These are phyloP conservation scores for Akanthomyces lecanii DNA, from an alignment of 2,329 filamentous ascomycete genomes.

Conservation along the genomic window DNA sequence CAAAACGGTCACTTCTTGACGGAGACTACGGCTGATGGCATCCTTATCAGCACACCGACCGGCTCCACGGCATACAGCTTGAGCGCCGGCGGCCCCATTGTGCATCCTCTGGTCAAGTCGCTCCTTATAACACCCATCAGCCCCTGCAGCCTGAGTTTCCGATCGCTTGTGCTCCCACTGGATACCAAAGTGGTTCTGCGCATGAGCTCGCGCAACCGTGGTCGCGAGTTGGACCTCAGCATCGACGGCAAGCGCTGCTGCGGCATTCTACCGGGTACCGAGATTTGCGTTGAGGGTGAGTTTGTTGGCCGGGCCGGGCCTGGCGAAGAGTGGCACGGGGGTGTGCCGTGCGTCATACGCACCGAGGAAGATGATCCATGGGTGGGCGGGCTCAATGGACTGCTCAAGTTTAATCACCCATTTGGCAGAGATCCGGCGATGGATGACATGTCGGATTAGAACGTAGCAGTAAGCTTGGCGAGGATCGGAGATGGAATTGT, in stretches of 20 bases:
- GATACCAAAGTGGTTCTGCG: constrained; percentile 79
- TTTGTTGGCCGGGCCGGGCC: constrained; percentile 52
- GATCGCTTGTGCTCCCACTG: constrained; percentile 82
- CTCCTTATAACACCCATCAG: constrained; percentile 92
- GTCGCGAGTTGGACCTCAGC: constrained; percentile 71
- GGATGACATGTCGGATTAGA: constrained; percentile 28
- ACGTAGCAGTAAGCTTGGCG: neutral
- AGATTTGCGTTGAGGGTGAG: constrained; percentile 86
- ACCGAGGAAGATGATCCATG: constrained; percentile 80
- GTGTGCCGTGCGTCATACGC: constrained; percentile 87
- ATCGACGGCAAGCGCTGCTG: constrained; percentile 70
- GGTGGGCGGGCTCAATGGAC: constrained; percentile 89
- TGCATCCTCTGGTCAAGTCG: constrained; percentile 86
- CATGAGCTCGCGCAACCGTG: constrained; percentile 75
- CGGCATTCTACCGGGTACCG: constrained; percentile 69
- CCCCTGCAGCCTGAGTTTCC: constrained; percentile 84
- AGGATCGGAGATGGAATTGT: neutral
- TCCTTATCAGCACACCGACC: constrained; percentile 89
- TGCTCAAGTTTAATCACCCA: constrained; percentile 96
- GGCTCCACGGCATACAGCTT: constrained; percentile 94
- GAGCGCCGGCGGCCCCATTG: constrained; percentile 87
- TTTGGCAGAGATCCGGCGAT: constrained; percentile 58
- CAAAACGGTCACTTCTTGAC: constrained; percentile 87
- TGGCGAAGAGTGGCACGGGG: constrained; percentile 60
- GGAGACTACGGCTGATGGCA: constrained; percentile 90